phyloP scores from a whole-genome alignment of 2,329 filamentous ascomycete species.

The Pseudocercospora musae region DNA sequence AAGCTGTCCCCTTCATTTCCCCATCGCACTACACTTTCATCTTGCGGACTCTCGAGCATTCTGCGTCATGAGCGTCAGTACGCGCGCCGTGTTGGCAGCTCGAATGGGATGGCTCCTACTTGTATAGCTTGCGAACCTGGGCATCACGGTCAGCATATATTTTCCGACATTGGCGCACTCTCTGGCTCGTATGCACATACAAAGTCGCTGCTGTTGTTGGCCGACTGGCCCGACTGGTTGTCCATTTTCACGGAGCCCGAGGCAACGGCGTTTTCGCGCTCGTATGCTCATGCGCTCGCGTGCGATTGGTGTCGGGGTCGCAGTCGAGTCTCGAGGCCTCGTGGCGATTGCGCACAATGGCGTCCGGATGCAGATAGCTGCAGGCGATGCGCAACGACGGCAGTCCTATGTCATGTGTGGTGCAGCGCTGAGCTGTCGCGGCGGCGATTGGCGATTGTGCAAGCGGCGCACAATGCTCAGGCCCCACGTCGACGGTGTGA shows the following conservation, averaged over 20 bases:
- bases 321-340: constrained; percentile 8
- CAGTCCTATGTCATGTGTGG: constrained; percentile 22
- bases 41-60: constrained; percentile 94
- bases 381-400: constrained; percentile 9
- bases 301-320: constrained; percentile 3
- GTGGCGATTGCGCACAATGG: constrained; percentile 14
- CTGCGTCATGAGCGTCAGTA: constrained; percentile 44
- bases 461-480: neutral
- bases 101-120: constrained; percentile 58
- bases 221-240: constrained; percentile 43
- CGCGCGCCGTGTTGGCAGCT: neutral
- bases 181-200: constrained; percentile 54
- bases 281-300: constrained; percentile 7
- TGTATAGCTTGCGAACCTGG: constrained; percentile 96
- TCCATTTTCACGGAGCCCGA: constrained; percentile 39
- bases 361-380: constrained; percentile 16
- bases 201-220: constrained; percentile 93
- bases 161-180: neutral
- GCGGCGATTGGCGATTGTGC: neutral
- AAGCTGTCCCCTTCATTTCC: constrained; percentile 93
- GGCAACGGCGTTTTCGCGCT: constrained; percentile 4
- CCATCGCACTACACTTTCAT: constrained; percentile 92
- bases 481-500: neutral
- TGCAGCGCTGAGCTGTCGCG: constrained; percentile 8
- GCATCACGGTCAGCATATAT: constrained; percentile 10